Evolutionary conservation across 768 basidiomycete genomes (phyloP).

Genomic region (Hirschioporus abietinus): DNA sequence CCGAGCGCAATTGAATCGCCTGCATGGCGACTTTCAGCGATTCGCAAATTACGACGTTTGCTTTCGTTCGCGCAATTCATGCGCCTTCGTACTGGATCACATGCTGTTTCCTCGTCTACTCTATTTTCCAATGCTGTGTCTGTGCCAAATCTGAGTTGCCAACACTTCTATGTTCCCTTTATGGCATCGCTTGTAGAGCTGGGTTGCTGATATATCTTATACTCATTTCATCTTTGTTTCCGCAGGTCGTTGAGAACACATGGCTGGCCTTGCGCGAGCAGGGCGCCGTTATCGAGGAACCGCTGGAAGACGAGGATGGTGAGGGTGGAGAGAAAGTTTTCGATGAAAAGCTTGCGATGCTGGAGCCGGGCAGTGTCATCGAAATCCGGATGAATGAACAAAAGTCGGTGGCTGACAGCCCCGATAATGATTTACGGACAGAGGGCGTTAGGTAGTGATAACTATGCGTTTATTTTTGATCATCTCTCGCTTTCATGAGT

Average conservation of each 20-base stretch:
- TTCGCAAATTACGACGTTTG: neutral
- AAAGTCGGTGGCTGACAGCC: neutral
- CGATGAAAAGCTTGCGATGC: conserved; percentile 22
- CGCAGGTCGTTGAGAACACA: conserved; percentile 51
- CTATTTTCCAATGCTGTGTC: neutral
- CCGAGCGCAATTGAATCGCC: too few species aligned
- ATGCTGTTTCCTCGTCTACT: neutral
- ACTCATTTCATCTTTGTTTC: neutral
- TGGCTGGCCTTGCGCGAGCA: conserved; percentile 55
- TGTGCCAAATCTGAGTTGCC: too few species aligned
- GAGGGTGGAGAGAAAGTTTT: conserved; percentile 21
- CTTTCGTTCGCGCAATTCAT: neutral
- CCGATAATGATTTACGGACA: neutral
- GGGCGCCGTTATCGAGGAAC: conserved; percentile 65
- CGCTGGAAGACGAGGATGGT: conserved; percentile 37
- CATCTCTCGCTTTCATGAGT: neutral
- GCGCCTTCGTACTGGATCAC: neutral
- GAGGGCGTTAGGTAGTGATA: neutral
- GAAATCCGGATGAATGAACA: neutral
- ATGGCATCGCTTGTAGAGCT: too few species aligned
- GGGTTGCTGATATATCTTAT: neutral
- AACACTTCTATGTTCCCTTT: too few species aligned
- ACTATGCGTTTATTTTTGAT: neutral
- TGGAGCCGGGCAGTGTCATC: conserved; percentile 9
- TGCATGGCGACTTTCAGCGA: too few species aligned